Evolutionary conservation across 2,329 filamentous ascomycete species (phyloP).

Genomic region (Fusarium begoniae): DNA sequence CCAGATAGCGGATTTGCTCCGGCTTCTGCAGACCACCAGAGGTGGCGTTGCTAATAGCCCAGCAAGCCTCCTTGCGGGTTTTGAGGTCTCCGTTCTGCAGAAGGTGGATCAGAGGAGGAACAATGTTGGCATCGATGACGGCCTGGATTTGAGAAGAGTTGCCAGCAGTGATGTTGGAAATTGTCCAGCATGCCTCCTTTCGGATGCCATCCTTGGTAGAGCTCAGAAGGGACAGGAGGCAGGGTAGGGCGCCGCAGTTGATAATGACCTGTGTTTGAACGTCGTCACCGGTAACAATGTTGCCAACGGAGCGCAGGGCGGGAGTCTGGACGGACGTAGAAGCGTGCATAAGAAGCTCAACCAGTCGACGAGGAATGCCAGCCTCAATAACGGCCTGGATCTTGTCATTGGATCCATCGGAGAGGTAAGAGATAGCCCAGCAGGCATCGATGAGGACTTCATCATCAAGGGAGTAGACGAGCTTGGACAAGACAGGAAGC

Average conservation of each 20-base stretch:
- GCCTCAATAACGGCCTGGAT: conserved; percentile 99
- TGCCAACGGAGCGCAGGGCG: conserved; percentile 94
- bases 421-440: conserved; percentile 99
- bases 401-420: conserved; percentile 98
- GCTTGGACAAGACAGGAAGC: conserved; percentile 92
- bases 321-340: conserved; percentile 98
- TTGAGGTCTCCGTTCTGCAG: conserved; percentile 98
- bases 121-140: conserved; percentile 96
- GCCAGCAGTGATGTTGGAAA: conserved; percentile 97
- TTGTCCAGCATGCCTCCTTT: conserved; percentile 99
- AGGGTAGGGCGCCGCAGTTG: conserved; percentile 93
- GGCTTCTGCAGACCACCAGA: conserved; percentile 98
- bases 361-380: conserved; percentile 93
- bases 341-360: conserved; percentile 97
- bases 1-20: conserved; percentile 96
- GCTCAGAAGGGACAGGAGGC: conserved; percentile 91
- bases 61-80: conserved; percentile 99
- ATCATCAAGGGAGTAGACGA: conserved; percentile 98
- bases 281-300: conserved; percentile 98
- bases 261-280: conserved; percentile 99
- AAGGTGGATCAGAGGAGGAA: conserved; percentile 94
- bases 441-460: conserved; percentile 98
- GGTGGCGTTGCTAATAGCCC: conserved; percentile 98
- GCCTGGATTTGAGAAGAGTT: conserved; percentile 98
- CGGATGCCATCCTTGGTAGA: conserved; percentile 98